These are phyloP conservation scores for Boletus fagicola DNA, from an alignment of 768 basidiomycete genomes.

Conservation along the genomic window DNA sequence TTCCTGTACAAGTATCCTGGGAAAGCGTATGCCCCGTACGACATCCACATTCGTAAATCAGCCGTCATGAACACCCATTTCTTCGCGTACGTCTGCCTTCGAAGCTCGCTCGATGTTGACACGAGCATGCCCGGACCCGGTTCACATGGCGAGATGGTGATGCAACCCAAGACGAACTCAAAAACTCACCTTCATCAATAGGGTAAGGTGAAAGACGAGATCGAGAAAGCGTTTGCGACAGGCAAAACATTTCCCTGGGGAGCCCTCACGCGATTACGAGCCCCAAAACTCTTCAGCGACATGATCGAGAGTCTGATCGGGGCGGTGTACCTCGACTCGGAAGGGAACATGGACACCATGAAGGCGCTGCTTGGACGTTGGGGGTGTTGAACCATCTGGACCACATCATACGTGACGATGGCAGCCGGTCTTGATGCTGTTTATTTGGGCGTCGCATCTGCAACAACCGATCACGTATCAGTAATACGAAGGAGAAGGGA, in stretches of 20 bases:
- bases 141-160: conserved; percentile 31
- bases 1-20: conserved; percentile 63
- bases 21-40: conserved; percentile 64
- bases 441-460: conserved; percentile 55
- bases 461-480: conserved; percentile 45
- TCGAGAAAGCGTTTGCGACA: conserved; percentile 44
- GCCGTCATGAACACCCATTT: conserved; percentile 74
- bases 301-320: conserved; percentile 76
- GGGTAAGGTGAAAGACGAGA: conserved; percentile 44
- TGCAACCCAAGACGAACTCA: conserved; percentile 47
- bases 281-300: conserved; percentile 78
- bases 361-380: conserved; percentile 47
- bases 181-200: conserved; percentile 53
- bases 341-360: conserved; percentile 52
- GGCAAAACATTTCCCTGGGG: conserved; percentile 69
- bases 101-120: conserved; percentile 40
- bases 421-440: conserved; percentile 68
- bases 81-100: conserved; percentile 65
- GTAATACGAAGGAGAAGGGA: conserved; percentile 46
- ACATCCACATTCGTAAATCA: conserved; percentile 65
- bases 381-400: conserved; percentile 58
- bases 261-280: conserved; percentile 67
- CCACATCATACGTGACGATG: conserved; percentile 59
- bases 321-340: conserved; percentile 70
- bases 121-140: conserved; percentile 48